phyloP scores from a whole-genome alignment of 768 basidiomycete genomes.

The Mycena epipterygia region DNA sequence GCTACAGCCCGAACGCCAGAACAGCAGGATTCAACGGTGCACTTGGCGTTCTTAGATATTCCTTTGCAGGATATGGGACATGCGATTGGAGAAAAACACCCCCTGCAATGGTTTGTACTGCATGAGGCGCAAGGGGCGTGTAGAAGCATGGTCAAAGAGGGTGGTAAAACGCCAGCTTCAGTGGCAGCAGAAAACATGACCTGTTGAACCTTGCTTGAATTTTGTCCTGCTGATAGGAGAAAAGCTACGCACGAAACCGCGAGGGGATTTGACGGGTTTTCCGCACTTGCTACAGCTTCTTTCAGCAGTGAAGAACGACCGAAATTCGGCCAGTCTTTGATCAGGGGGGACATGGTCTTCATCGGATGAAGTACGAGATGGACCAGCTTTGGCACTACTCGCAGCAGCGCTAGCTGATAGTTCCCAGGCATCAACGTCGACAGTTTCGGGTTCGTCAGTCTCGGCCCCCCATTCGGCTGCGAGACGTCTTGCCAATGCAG shows the following conservation, averaged over 20 bases:
- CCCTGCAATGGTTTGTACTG: slow-evolving; percentile 61
- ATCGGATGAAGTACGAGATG: not conserved
- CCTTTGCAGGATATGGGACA: slow-evolving; percentile 62
- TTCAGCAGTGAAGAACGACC: slow-evolving; percentile 51
- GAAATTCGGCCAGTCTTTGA: slow-evolving; percentile 47
- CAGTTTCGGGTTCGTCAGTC: slow-evolving; percentile 7
- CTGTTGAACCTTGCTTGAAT: slow-evolving; percentile 27
- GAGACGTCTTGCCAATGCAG: slow-evolving; percentile 53
- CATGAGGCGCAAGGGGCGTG: slow-evolving; percentile 61
- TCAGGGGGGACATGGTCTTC: slow-evolving; percentile 43
- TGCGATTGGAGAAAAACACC: slow-evolving; percentile 56
- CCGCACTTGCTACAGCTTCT: slow-evolving; percentile 56
- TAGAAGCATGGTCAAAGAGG: slow-evolving; percentile 50
- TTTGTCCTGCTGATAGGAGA: not conserved
- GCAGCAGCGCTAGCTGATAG: slow-evolving; percentile 22
- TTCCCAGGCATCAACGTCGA: slow-evolving; percentile 28
- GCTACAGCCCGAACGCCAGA: slow-evolving; percentile 64
- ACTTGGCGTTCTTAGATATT: slow-evolving; percentile 44
- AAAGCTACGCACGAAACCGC: slow-evolving; percentile 55
- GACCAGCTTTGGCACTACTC: slow-evolving; percentile 1
- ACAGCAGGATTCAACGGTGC: slow-evolving; percentile 58
- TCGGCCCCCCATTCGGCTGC: slow-evolving; percentile 53
- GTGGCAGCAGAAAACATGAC: slow-evolving; percentile 46
- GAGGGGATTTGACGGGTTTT: slow-evolving; percentile 51
- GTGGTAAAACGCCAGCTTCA: slow-evolving; percentile 37